Evolutionary conservation across 306 rosid genomes (phyloP).

Genomic region (Crotalaria pallida): DNA sequence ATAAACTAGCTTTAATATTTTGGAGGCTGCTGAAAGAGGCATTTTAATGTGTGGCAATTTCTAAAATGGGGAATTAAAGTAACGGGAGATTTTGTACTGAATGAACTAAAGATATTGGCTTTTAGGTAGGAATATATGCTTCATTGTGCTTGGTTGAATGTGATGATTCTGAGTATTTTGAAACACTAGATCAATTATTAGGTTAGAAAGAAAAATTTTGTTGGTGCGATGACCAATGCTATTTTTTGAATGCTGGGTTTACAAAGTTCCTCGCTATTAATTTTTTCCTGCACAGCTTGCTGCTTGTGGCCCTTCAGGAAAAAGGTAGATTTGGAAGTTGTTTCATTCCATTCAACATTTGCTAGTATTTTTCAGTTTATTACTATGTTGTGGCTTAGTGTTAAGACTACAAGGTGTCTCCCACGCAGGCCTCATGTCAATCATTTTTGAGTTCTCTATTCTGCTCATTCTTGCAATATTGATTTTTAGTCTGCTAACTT

Average conservation of each 20-base stretch:
- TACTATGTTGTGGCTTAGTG: background rate
- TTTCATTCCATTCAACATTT: background rate
- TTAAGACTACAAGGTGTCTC: too few species aligned
- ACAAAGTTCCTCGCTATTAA: background rate
- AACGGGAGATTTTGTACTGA: background rate
- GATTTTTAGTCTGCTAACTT: background rate
- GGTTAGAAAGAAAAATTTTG: background rate
- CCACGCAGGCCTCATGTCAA: too few species aligned
- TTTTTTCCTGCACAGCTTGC: constrained; percentile 4
- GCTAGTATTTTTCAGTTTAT: background rate
- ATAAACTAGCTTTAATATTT: background rate
- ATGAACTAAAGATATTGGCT: background rate
- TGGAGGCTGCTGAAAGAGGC: background rate
- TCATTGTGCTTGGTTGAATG: constrained; percentile 1
- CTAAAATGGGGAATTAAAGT: background rate
- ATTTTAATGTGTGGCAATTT: background rate
- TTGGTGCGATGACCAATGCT: background rate
- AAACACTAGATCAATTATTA: background rate
- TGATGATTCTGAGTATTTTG: background rate
- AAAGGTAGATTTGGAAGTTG: background rate
- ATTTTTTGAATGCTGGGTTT: background rate
- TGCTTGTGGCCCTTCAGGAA: background rate
- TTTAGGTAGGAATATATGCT: background rate
- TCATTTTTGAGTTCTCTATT: constrained; percentile 5
- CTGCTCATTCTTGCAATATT: background rate